Conservation (phyloP, 2,329 filamentous ascomycete genomes). For the Paraphaeosphaeria minitans region DNA sequence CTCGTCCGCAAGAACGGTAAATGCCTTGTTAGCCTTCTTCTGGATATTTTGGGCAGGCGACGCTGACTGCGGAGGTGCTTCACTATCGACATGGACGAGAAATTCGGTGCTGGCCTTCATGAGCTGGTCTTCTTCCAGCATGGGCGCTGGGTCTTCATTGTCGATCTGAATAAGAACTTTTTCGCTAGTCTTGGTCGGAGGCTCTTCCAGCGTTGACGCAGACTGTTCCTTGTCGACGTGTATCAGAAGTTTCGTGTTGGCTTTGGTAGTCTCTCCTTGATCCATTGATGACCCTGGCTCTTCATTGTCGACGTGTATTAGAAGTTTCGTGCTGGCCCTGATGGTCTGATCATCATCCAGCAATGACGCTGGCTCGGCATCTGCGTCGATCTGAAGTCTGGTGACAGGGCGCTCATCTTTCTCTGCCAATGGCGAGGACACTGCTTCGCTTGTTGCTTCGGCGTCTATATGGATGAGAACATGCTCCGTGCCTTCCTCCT, state of each 20-base stretch:
- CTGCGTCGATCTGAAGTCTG: background rate
- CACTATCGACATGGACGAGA: background rate
- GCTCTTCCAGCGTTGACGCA: no score
- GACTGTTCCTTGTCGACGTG: no score
- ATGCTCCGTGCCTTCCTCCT: background rate
- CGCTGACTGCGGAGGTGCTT: background rate
- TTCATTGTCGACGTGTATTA: background rate
- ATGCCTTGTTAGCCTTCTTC: slow-evolving; percentile 26
- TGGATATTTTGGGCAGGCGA: background rate
- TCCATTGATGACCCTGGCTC: no score
- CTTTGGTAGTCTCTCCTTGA: no score
- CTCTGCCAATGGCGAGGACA: background rate
- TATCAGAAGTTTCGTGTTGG: no score
- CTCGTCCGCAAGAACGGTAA: slow-evolving; percentile 23
- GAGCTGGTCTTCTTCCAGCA: no score
- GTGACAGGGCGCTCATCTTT: background rate
- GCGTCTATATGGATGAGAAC: background rate
- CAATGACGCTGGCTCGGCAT: background rate
- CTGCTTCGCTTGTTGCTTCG: background rate
- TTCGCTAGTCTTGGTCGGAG: no score
- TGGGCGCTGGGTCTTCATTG: no score
- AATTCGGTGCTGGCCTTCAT: no score
- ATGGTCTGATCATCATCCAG: background rate
- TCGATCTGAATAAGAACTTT: no score
- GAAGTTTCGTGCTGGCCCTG: background rate